Base-by-base conservation (phyloP, 306 rosid genomes). In the Clitoria ternatea region DNA sequence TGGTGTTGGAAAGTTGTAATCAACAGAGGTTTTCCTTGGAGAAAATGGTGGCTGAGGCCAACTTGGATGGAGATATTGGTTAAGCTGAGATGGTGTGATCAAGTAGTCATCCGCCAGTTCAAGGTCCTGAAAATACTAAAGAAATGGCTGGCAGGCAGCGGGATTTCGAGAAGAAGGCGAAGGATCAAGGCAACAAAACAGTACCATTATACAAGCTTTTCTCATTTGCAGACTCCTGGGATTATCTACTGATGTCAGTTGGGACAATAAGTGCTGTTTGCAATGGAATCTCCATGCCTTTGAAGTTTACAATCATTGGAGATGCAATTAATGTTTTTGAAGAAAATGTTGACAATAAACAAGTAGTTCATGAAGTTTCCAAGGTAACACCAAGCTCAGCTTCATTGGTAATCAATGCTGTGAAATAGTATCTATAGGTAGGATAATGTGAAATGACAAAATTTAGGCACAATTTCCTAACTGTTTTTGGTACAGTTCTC, bases 131-230 rank as follows among this genome's bases (percentile, higher is more conserved):
- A 36, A 75, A 61, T 54, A 36, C 43, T 10, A 24, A 22, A 48
- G 79, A 70, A 67, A 76, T 39, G 56, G 45, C 3, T 19, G 72
- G 69, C 33, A 74, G 59, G 32, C 12, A 44, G 22, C 57, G 79
- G 39, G 82, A 77, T 47, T 66, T 54, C 35, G 63, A 65, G 54
- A 73, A 68, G 56, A 80, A 66, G 75, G 68, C 14, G 47, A 81
- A 62, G 60, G 65, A 66, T 19, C 74, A 81, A 49, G 63, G 53
- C 66, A 69, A 44, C 15, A 86, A 77, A 9, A 70, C 88, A 65
- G 90, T 87, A 45, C 90, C 98, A 15, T 82, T 74, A 62, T 78
- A 77, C 81, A 89, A 79, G 85, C 98, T 89, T 47, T 92, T 89
- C 90, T 82, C 92, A 14, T 89, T 89, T 63, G 96, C 96, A 19